Evolutionary conservation across 2,329 filamentous ascomycete genomes (phyloP).

Genomic region (Xylariaceae sp.): DNA sequence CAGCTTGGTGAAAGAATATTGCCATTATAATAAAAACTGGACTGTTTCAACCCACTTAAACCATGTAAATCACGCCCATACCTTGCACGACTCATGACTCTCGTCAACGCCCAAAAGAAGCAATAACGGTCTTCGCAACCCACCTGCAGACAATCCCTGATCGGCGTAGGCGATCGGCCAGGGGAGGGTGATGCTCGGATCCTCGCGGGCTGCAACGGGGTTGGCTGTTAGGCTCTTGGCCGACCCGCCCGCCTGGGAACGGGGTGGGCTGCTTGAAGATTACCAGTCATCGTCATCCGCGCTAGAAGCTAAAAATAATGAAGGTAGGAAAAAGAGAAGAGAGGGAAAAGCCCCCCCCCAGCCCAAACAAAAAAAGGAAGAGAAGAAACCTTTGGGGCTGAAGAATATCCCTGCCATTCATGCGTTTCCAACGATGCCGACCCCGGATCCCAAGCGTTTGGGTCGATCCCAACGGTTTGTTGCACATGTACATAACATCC

Average conservation of each 20-base stretch:
- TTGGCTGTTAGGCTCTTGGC: slow-evolving; percentile 11
- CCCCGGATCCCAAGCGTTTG: slow-evolving; percentile 23
- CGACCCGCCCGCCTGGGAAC: slow-evolving; percentile 21
- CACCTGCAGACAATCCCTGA: slow-evolving; percentile 22
- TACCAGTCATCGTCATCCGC: not conserved
- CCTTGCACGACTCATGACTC: too few relatives aligned
- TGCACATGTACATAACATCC: not conserved
- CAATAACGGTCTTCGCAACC: slow-evolving; percentile 28
- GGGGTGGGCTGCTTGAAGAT: slow-evolving; percentile 5
- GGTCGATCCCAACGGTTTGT: slow-evolving; percentile 11
- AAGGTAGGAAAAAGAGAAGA: not conserved
- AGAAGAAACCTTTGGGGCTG: too few relatives aligned
- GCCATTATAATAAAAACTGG: slow-evolving; percentile 5
- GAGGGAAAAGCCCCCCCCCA: too few relatives aligned
- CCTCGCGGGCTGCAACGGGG: slow-evolving; percentile 24
- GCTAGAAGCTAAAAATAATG: too few relatives aligned
- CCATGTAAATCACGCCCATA: too few relatives aligned
- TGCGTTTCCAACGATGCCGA: too few relatives aligned
- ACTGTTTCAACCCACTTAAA: too few relatives aligned
- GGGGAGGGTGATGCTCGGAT: slow-evolving; percentile 20
- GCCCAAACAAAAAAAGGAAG: too few relatives aligned
- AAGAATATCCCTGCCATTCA: slow-evolving; percentile 8
- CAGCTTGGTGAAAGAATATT: not conserved
- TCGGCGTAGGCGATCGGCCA: slow-evolving; percentile 6
- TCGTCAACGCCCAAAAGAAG: slow-evolving; percentile 21